phyloP scores from a whole-genome alignment of 495 filamentous ascomycete species.

The Tricharina praecox region DNA sequence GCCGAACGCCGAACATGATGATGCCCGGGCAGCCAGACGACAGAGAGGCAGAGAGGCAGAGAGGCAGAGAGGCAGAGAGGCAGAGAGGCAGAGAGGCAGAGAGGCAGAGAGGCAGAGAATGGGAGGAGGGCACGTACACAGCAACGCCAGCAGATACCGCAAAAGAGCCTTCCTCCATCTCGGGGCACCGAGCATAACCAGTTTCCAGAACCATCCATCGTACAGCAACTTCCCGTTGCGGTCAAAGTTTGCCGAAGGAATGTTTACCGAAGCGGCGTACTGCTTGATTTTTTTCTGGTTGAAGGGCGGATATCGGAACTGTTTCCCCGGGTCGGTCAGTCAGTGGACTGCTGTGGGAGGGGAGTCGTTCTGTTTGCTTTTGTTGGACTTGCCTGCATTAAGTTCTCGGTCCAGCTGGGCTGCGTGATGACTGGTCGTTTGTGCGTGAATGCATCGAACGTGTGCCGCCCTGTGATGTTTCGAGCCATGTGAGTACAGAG shows the following conservation, averaged over 20 bases:
- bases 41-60: too few relatives aligned
- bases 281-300: constrained; percentile 7
- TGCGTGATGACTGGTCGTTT: constrained; percentile 17
- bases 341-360: too few relatives aligned
- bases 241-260: constrained; percentile 11
- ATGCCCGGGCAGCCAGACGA: too few relatives aligned
- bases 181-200: background rate
- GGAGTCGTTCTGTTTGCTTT: too few relatives aligned
- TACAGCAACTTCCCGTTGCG: constrained; percentile 1
- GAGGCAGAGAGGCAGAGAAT: too few relatives aligned
- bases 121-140: background rate
- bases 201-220: background rate
- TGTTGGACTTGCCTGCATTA: constrained; percentile 8
- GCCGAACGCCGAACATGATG: too few relatives aligned
- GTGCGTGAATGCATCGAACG: constrained; percentile 58
- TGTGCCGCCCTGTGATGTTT: constrained; percentile 37
- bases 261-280: background rate
- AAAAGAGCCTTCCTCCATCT: background rate
- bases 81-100: too few relatives aligned
- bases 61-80: too few relatives aligned
- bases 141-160: background rate
- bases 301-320: constrained; percentile 19
- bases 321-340: too few relatives aligned
- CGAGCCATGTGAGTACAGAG: too few relatives aligned
- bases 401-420: constrained; percentile 17